These are phyloP conservation scores for Xerocomellus chrysenteron DNA, from an alignment of 768 basidiomycete species.

Conservation along the genomic window DNA sequence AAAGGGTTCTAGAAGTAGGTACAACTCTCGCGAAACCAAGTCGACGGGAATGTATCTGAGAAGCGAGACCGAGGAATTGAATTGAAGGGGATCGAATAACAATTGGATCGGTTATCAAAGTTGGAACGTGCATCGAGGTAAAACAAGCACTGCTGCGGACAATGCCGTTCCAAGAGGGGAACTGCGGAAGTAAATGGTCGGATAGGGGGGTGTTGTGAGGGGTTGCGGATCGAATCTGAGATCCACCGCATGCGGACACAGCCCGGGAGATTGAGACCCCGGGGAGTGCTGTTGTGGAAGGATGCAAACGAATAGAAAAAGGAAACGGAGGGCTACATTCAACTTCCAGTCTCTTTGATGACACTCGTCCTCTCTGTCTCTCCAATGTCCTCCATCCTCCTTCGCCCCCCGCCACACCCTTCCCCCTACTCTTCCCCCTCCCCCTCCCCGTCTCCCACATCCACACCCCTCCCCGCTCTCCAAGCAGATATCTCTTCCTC, in stretches of 20 bases:
- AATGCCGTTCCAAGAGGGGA: too few species aligned
- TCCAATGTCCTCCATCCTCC: conserved; percentile 26
- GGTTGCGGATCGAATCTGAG: not conserved
- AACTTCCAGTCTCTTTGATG: not conserved
- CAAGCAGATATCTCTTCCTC: conserved; percentile 17
- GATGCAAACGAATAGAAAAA: conserved; percentile 12
- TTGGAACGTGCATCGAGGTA: too few species aligned
- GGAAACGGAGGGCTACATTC: not conserved
- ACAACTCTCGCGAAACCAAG: not conserved
- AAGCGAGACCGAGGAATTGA: not conserved
- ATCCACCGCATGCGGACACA: conserved; percentile 20
- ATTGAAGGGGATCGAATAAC: too few species aligned
- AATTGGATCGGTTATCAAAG: too few species aligned
- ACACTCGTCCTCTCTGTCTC: conserved; percentile 7
- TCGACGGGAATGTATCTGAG: too few species aligned
- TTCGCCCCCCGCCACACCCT: not conserved
- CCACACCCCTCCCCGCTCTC: conserved; percentile 12
- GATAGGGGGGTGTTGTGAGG: not conserved
- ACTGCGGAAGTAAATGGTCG: not conserved
- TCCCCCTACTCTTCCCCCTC: conserved; percentile 1
- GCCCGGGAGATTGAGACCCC: conserved; percentile 20
- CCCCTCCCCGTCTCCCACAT: conserved; percentile 10
- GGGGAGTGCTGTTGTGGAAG: conserved; percentile 6
- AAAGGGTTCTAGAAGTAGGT: not conserved
- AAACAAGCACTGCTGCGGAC: too few species aligned